phyloP scores from a whole-genome alignment of 805 yeast genomes.

The Teunomyces tritomae region DNA sequence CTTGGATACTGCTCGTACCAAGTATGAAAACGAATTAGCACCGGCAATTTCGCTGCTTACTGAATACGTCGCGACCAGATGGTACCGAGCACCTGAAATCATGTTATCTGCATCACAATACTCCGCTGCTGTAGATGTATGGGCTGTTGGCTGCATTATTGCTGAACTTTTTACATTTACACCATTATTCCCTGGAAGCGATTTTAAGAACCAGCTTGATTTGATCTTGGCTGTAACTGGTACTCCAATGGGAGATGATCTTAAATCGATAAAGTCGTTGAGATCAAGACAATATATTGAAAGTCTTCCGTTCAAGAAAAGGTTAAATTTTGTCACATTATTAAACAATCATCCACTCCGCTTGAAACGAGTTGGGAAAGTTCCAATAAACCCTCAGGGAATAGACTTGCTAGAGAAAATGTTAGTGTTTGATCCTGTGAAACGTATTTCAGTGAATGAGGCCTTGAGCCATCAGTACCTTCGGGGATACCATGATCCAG shows the following conservation, averaged over 20 bases:
- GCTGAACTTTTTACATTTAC: conserved; percentile 63
- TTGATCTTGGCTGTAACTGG: conserved; percentile 69
- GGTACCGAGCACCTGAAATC: conserved; percentile 85
- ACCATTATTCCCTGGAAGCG: conserved; percentile 75
- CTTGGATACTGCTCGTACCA: conserved; percentile 43
- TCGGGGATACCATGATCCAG: conserved; percentile 14
- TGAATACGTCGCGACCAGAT: conserved; percentile 80
- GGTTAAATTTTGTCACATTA: conserved; percentile 14
- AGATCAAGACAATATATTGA: conserved; percentile 26
- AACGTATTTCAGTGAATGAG: conserved; percentile 9
- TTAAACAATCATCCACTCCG: conserved; percentile 22
- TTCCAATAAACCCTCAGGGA: conserved; percentile 23
- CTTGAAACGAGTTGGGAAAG: conserved; percentile 11
- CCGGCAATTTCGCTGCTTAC: conserved; percentile 51
- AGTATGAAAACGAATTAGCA: conserved; percentile 11
- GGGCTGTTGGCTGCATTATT: conserved; percentile 79
- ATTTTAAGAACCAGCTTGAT: conserved; percentile 65
- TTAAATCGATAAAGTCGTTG: conserved; percentile 18
- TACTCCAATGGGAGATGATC: conserved; percentile 47
- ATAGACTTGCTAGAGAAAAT: conserved; percentile 19
- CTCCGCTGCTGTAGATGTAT: conserved; percentile 72
- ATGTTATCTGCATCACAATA: conserved; percentile 73
- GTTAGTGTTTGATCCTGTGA: conserved; percentile 7
- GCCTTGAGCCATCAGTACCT: conserved; percentile 11
- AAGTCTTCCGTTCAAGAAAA: conserved; percentile 20